Percentiles rank a stretch among this genome's conserved stretches.
Conservation (phyloP, 176 grass and related monocot genomes). For the Chrysopogon serrulatus region DNA sequence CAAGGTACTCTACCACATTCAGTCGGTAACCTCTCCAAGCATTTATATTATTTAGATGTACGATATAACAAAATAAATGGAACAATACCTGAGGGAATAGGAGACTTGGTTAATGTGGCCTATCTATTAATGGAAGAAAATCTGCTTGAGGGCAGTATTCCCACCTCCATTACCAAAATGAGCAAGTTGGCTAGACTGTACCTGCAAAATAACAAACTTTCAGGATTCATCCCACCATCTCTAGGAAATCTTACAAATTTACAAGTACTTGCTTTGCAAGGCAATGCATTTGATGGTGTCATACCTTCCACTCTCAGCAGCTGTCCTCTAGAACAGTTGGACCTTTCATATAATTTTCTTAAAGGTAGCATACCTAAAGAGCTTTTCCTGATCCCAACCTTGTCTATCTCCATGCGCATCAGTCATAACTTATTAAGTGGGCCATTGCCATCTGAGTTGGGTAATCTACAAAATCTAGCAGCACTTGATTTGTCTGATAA, state of each 20-base stretch:
- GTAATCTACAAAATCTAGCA: constrained; percentile 18
- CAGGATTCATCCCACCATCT: constrained; percentile 13
- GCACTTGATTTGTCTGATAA: constrained; percentile 38
- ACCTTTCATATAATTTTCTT: constrained; percentile 47
- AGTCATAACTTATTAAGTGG: constrained; percentile 40
- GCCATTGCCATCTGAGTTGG: constrained; percentile 30
- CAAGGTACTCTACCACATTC: constrained; percentile 3
- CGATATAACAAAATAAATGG: constrained; percentile 14
- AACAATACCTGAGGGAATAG: constrained; percentile 16
- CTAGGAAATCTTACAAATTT: constrained; percentile 21
- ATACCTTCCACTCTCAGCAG: constrained; percentile 19
- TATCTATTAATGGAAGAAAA: not conserved
- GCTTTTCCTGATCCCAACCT: constrained; percentile 25
- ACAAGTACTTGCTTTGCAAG: not conserved
- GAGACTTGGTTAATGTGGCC: not conserved
- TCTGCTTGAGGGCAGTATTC: not conserved
- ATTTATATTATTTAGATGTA: not conserved
- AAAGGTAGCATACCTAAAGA: constrained; percentile 32
- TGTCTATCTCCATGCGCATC: constrained; percentile 15
- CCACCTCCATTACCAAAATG: not conserved
- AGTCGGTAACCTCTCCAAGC: constrained; percentile 10
- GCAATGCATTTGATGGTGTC: not conserved
- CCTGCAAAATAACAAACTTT: constrained; percentile 6
- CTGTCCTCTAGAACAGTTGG: constrained; percentile 2
- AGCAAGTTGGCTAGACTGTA: not conserved